Evolutionary conservation across 768 basidiomycete species (phyloP), one percentile per base, ranked within the genome.

Genomic region (Suillus variegatus): DNA sequence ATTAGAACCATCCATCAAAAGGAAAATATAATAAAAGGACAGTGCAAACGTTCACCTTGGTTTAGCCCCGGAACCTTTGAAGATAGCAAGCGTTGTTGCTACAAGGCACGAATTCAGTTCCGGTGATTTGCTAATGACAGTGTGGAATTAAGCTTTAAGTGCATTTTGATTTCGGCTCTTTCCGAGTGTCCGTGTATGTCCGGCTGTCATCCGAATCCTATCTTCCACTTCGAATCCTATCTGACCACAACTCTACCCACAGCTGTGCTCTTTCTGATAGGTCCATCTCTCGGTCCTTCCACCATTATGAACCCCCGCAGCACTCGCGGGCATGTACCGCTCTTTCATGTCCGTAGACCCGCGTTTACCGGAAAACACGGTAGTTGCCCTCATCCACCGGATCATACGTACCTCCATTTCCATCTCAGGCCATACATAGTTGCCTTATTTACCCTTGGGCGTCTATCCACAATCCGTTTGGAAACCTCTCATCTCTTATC

Each of bases 331-430:
- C 49, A 64, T 61, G 70, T 73, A 70, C 67, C 61, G 63, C 68
- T 64, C 36, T 28, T 72, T 78, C 75, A 76, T 77, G 62, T 78
- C 75, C 76, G 75, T 69, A 72, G 41, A 56, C 58, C 75, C 75
- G 75, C 74, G 62, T 71, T 71, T 68, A 56, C 72, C 75, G 75
- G 73, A 65, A 69, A 64, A 13, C 35, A 69, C 71, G 52, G 68
- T 68, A 65, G 49, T 72, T 69, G 72, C 68, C 66, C 67, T 66
- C 60, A 70, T 64, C 60, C 28, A 63, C 72, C 74, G 75, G 75
- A 76, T 75, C 73, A 76, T 76, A 65, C 60, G 60, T 76, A 65
- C 60, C 54, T 46, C 43, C 69, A 16, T 16, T 16, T 61, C 58
- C 58, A 60, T 67, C 62, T 57, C 65, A 58, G 36, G 36, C 36